Evolutionary conservation across 805 yeast species (phyloP), one percentile per base, ranked within the genome.

Genomic region (Dipodascus albidus): DNA sequence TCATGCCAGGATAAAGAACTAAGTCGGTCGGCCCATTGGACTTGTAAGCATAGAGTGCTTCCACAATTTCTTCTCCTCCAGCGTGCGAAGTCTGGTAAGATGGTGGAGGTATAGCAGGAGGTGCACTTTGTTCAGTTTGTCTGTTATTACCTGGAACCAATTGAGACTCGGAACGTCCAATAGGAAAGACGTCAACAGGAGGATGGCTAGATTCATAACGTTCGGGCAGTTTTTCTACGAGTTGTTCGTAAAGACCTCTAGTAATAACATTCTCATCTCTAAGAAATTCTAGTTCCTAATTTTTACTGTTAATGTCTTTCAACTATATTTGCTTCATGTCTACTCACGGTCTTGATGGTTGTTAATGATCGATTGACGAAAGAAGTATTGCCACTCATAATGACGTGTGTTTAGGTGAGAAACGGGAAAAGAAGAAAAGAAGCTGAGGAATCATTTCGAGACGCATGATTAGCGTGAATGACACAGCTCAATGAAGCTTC

Each of bases 21-120:
- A 91, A 70, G 67, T 91, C 99, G 33, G 82, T 91, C 0, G 78
- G 72, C 65, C 87, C 88, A 60, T 82, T 86, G 0, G 95, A 81
- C 4, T 70, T 67, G 69, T 82, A 91, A 60, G 80, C 87, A 68
- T 85, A 91, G 50, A 85, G 53, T 0, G 88, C 96, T 58, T 80
- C 87, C 17, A 68, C 74, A 52, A 78, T 77, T 56, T 57, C 66
- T 11, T 38, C 57, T 47, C 59, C 54, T 49, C 57, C 20, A 52
- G 49, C 50, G 58, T 19, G 58, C 58, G 62, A 59, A 3, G 65
- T 58, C 11, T 57, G 55, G 17, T 60, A 53, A 17, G 52, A 49
- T 50, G 64, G 49, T 20, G 67, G 55, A 3, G 59, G 51, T n/a
- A 59, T 50, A 3, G 62, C 50, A 21, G 67, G 55, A 3, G 59